phyloP scores from a whole-genome alignment of 1,139 yeast genomes.

The Lodderomyces theae region DNA sequence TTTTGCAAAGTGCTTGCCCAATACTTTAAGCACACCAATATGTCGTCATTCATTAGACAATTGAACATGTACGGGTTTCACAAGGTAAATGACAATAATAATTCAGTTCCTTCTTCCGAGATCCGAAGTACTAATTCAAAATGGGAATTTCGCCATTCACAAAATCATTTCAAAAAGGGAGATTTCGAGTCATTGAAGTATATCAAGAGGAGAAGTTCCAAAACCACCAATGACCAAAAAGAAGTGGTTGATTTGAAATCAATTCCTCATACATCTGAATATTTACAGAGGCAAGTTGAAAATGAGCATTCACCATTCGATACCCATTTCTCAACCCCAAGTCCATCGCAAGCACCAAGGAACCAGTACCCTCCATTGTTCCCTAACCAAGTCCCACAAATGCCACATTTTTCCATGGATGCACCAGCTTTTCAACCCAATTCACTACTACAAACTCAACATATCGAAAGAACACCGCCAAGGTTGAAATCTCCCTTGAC shows the following conservation, averaged over 20 bases:
- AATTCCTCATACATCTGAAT: constrained; percentile 25
- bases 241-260: constrained; percentile 40
- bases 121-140: constrained; percentile 9
- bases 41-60: constrained; percentile 77
- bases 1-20: constrained; percentile 56
- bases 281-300: neutral
- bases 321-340: neutral
- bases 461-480: neutral
- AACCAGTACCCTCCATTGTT: neutral
- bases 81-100: constrained; percentile 48
- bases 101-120: constrained; percentile 1
- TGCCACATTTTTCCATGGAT: constrained; percentile 12
- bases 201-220: constrained; percentile 64
- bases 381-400: constrained; percentile 16
- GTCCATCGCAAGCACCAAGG: constrained; percentile 2
- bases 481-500: constrained; percentile 4
- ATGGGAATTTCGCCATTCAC: constrained; percentile 75
- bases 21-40: constrained; percentile 75
- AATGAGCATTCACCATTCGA: neutral
- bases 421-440: neutral
- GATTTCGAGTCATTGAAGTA: constrained; percentile 55
- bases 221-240: constrained; percentile 40
- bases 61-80: constrained; percentile 80
- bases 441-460: neutral
- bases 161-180: constrained; percentile 63